Evolutionary conservation across 345 rosid genomes (phyloP).

Genomic region (Sisymbrium irio): DNA sequence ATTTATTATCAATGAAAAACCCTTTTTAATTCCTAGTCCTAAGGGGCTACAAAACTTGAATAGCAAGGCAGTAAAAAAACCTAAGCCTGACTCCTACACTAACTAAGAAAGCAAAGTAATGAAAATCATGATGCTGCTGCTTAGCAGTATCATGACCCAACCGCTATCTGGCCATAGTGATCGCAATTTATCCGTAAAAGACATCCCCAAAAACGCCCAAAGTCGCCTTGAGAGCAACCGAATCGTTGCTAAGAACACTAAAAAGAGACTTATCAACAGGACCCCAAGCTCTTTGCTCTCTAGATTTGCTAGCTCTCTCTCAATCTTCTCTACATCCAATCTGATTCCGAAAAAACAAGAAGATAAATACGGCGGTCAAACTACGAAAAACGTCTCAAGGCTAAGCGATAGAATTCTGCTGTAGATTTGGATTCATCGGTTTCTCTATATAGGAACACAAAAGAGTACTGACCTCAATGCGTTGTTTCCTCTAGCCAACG

Average conservation of each 20-base stretch:
- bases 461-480: constrained; percentile 61
- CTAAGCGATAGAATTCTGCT: neutral
- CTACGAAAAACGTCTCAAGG: neutral
- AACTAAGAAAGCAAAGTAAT: constrained; percentile 59
- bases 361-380: neutral
- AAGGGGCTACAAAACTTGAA: constrained; percentile 6
- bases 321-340: constrained; percentile 58
- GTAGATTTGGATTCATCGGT: neutral
- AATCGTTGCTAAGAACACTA: constrained; percentile 51
- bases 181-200: constrained; percentile 35
- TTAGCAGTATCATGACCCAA: constrained; percentile 73
- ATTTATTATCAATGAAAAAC: neutral
- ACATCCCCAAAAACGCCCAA: constrained; percentile 34
- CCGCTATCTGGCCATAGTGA: constrained; percentile 51
- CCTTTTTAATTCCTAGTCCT: constrained; percentile 1
- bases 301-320: constrained; percentile 51
- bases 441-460: neutral
- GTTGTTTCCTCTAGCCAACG: constrained; percentile 56
- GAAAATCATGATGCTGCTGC: constrained; percentile 79
- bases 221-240: constrained; percentile 55
- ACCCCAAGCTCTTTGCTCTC: constrained; percentile 70
- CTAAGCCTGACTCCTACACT: constrained; percentile 6
- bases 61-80: neutral
- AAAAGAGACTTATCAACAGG: constrained; percentile 60
- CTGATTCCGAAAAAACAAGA: constrained; percentile 36